Conservation (phyloP, 2,329 filamentous ascomycete species). For the Penicillium sp. region DNA sequence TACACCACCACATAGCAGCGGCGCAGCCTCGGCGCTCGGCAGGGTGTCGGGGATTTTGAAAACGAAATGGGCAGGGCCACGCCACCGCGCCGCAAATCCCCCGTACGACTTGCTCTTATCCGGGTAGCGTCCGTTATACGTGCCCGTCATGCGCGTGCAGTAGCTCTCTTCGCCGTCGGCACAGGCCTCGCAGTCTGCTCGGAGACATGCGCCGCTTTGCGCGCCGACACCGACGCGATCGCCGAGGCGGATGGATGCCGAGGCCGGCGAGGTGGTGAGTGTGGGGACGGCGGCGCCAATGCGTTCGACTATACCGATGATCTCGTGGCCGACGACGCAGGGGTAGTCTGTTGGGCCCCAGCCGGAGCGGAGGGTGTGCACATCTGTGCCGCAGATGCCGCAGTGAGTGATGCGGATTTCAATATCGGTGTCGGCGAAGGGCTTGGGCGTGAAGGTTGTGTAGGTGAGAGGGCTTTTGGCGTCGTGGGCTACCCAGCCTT, state of each 20-base stretch:
- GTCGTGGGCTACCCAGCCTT: conserved; percentile 46
- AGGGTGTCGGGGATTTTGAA: conserved; percentile 59
- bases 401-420: conserved; percentile 69
- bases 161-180: conserved; percentile 45
- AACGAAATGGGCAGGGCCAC: conserved; percentile 62
- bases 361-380: conserved; percentile 62
- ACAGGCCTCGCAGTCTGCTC: conserved; percentile 48
- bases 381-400: conserved; percentile 67
- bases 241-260: conserved; percentile 57
- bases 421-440: conserved; percentile 63
- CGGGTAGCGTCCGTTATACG: conserved; percentile 42
- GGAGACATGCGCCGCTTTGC: conserved; percentile 60
- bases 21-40: conserved; percentile 59
- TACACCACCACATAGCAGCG: conserved; percentile 77
- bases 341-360: conserved; percentile 49
- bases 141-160: conserved; percentile 42
- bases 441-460: conserved; percentile 46
- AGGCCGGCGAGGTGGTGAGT: conserved; percentile 30
- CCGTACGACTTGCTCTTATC: conserved; percentile 49
- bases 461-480: conserved; percentile 38
- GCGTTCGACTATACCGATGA: conserved; percentile 62
- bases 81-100: conserved; percentile 62
- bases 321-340: conserved; percentile 66
- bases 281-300: conserved; percentile 51
- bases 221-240: conserved; percentile 68